Conservation (phyloP, 2,329 filamentous ascomycete genomes). For the Diaporthe sp. region DNA sequence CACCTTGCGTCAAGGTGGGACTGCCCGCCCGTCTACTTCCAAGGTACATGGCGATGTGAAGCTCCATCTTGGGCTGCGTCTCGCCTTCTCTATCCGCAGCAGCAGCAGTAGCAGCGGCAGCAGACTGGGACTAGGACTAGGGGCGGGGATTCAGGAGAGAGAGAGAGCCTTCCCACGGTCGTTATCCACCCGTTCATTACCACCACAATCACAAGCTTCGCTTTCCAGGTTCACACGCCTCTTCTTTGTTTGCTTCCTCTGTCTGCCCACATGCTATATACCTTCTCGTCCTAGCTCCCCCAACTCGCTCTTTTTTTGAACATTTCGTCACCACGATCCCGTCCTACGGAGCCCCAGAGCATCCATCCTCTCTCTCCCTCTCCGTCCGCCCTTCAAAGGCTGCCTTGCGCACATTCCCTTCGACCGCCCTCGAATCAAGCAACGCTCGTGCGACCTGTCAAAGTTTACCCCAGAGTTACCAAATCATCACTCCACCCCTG, state of each 20-base stretch:
- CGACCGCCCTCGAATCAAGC: conserved; percentile 19
- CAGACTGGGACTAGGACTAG: too few relatives aligned
- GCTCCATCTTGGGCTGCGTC: conserved; percentile 27
- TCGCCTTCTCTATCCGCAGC: conserved; percentile 20
- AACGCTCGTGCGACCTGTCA: conserved; percentile 30
- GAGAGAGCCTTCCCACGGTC: not conserved
- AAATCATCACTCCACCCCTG: conserved; percentile 31
- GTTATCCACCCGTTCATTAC: conserved; percentile 4
- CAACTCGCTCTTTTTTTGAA: not conserved
- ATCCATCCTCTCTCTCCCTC: not conserved
- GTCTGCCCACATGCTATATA: conserved; percentile 18
- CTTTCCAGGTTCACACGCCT: conserved; percentile 4
- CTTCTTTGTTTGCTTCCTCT: conserved; percentile 27
- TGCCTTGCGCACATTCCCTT: conserved; percentile 18
- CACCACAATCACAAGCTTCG: conserved; percentile 19
- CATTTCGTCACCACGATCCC: conserved; percentile 24
- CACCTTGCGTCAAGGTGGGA: conserved; percentile 29
- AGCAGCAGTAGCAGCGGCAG: too few relatives aligned
- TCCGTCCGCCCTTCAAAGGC: not conserved
- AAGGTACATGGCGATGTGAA: conserved; percentile 9
- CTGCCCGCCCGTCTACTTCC: conserved; percentile 12
- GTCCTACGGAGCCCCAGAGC: conserved; percentile 11
- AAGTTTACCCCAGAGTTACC: conserved; percentile 32
- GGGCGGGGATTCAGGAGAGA: conserved; percentile 23
- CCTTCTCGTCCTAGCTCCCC: conserved; percentile 20